Evolutionary conservation across 495 filamentous ascomycete genomes (phyloP), one percentile per base, ranked within the genome.

Genomic region (Penicillium turbatum): DNA sequence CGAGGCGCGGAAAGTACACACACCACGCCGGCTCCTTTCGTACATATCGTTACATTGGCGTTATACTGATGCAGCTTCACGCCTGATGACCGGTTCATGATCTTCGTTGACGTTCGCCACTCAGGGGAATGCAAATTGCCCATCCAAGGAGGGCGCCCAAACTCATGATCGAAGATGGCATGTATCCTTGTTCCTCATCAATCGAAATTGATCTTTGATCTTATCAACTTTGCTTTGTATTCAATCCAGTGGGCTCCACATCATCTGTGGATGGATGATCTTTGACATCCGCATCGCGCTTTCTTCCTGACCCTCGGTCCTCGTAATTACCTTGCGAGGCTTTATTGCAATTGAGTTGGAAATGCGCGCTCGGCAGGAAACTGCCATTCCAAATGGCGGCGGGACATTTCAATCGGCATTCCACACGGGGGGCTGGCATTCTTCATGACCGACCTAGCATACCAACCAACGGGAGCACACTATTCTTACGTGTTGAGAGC

Each of bases 401-500:
- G 27, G 61, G 56, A 19, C 26, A 51, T 61, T 68, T 57, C 36
- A 34, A 35, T 12, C 29, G 32, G 59, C 61, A 67, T 67, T 67
- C 63, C 59, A 19, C 30, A 47, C 48, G 30, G 54, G 56, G 47
- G 58, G 61, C 46, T 57, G 44, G 48, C 64, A 75, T 75, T 75
- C 72, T 55, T 66, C 58, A 64, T 56, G 60, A 57, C 57, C 50
- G 52, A 46, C 57, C 56, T 64, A 48, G 48, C 69, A 75, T 71
- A 69, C 70, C 69, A 66, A 46, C 51, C 55, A 57, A 50, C 50
- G 41, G 53, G 55, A 51, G 31, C 48, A 39, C 47, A 35, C 27
- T 64, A 70, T 70, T 58, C 58, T 71, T 67, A 67, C 59, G 57
- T 58, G 58, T 64, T 63, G 19, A 51, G 39, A 45, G 17, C 44